Evolutionary conservation across 169 alveolate species (phyloP).

Genomic region (Plasmodium gonderi): DNA sequence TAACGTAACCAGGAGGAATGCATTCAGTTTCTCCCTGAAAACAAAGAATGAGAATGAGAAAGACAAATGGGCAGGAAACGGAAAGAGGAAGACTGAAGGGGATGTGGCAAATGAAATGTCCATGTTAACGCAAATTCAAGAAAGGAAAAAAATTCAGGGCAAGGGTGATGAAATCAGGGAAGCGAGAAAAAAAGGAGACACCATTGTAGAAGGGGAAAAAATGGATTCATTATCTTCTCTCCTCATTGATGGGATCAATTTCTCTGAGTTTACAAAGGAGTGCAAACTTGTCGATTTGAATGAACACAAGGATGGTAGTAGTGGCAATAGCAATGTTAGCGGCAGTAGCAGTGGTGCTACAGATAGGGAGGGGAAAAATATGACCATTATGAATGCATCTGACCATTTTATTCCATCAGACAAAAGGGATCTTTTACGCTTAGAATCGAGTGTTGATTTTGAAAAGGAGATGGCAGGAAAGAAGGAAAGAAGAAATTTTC

Average conservation of each 20-base stretch:
- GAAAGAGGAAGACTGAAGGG: constrained; percentile 55
- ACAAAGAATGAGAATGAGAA: background rate
- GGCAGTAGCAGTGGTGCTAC: too few relatives aligned
- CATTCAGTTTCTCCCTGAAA: background rate
- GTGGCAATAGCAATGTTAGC: too few relatives aligned
- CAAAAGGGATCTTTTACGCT: background rate
- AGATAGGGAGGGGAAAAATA: background rate
- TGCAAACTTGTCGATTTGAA: constrained; percentile 16
- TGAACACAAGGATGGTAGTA: background rate
- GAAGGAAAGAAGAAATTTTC: background rate
- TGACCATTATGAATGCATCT: background rate
- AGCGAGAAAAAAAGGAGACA: background rate
- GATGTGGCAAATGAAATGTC: background rate
- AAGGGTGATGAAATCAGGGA: background rate
- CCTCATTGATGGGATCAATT: constrained; percentile 57
- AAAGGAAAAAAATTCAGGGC: background rate
- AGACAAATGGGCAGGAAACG: background rate
- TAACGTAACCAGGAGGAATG: background rate
- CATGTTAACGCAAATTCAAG: background rate
- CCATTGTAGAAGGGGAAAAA: background rate
- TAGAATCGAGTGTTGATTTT: constrained; percentile 7
- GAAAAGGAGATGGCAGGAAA: background rate
- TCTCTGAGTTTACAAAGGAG: constrained; percentile 50
- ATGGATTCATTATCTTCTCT: background rate
- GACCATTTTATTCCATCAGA: background rate